Conservation (phyloP, 495 filamentous ascomycete species). For the Aspergillus baeticus region DNA sequence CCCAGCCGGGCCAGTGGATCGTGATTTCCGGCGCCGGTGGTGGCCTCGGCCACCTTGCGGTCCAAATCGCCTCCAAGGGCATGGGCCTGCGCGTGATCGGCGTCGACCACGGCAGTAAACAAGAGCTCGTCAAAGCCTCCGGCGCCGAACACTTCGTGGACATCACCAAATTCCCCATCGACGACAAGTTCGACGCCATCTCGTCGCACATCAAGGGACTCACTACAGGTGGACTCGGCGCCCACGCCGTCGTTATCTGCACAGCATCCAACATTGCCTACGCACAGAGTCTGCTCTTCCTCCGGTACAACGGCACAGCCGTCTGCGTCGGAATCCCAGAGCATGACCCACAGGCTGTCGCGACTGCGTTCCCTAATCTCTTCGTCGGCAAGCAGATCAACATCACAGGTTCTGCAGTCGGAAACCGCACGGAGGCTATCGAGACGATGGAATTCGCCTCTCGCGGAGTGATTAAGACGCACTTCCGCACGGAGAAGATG, state of each 20-base stretch:
- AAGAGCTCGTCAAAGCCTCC: conserved; percentile 53
- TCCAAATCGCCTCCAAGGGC: conserved; percentile 59
- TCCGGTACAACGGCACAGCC: conserved; percentile 62
- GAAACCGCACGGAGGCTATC: conserved; percentile 63
- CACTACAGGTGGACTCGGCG: conserved; percentile 64
- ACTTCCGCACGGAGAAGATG: conserved; percentile 59
- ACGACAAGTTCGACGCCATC: conserved; percentile 46
- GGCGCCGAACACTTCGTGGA: conserved; percentile 72
- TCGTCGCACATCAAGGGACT: conserved; percentile 55
- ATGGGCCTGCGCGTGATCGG: conserved; percentile 70
- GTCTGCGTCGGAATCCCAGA: conserved; percentile 72
- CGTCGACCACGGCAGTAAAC: conserved; percentile 65
- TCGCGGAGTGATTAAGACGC: conserved; percentile 59
- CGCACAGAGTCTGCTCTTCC: conserved; percentile 53
- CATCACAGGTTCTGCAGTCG: conserved; percentile 64
- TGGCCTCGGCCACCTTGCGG: conserved; percentile 64
- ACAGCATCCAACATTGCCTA: conserved; percentile 68
- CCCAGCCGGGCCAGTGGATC: conserved; percentile 60
- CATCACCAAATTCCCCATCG: conserved; percentile 52
- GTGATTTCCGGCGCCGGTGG: conserved; percentile 68
- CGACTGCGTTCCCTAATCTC: conserved; percentile 47
- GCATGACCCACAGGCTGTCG: conserved; percentile 56
- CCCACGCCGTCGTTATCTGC: conserved; percentile 61
- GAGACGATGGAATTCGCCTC: conserved; percentile 65
- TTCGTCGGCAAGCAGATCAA: conserved; percentile 53